Conservation (phyloP, 148 eudicot species). For the Amaranthus cruentus region DNA sequence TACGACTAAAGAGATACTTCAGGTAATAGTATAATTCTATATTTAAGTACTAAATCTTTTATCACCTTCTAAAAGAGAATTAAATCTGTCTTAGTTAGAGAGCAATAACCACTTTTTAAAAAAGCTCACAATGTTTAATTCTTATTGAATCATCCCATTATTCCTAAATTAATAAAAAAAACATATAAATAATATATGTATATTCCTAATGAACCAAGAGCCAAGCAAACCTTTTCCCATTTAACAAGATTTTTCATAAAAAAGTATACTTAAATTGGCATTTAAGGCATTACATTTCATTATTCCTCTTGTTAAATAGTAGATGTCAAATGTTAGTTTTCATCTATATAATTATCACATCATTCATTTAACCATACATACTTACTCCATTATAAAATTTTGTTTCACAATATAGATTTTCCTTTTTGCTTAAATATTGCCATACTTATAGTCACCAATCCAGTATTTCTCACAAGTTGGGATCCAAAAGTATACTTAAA, state of each 20-base stretch:
- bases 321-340: constrained; percentile 7
- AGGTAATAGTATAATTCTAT: too few relatives aligned
- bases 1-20: too few relatives aligned
- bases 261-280: constrained; percentile 36
- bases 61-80: too few relatives aligned
- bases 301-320: constrained; percentile 4
- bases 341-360: not conserved
- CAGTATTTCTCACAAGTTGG: too few relatives aligned
- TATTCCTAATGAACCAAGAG: constrained; percentile 22
- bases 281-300: constrained; percentile 30
- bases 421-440: not conserved
- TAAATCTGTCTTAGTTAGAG: too few relatives aligned
- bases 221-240: constrained; percentile 39
- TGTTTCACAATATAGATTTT: not conserved
- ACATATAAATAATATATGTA: not conserved
- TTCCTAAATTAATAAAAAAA: too few relatives aligned
- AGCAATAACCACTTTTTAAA: too few relatives aligned
- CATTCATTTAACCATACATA: not conserved
- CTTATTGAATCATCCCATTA: too few relatives aligned
- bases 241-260: constrained; percentile 1
- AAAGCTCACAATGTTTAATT: too few relatives aligned
- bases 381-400: not conserved
- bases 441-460: not conserved
- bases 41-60: too few relatives aligned
- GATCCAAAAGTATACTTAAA: too few relatives aligned